These are phyloP conservation scores for Tranzscheliella williamsii DNA, from an alignment of 1,284 basidiomycete species.

Conservation along the genomic window DNA sequence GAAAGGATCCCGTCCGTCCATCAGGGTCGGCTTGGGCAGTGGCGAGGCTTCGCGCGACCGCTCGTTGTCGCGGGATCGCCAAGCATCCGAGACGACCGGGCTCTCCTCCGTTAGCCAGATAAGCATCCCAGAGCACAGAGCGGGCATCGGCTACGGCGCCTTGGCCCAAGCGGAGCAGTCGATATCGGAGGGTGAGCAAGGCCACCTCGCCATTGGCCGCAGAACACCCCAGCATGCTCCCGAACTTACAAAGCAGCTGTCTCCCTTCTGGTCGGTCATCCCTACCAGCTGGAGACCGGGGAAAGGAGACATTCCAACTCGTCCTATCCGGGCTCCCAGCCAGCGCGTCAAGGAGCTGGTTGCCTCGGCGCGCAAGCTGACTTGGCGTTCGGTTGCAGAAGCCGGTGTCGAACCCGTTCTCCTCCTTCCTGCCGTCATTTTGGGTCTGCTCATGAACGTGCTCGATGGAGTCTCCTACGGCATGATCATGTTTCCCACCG, in stretches of 20 bases:
- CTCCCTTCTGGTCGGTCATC: slow-evolving; percentile 26
- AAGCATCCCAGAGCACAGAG: slow-evolving; percentile 17
- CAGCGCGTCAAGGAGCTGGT: slow-evolving; percentile 9
- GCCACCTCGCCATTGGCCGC: slow-evolving; percentile 3
- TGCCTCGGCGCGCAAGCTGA: slow-evolving; percentile 24
- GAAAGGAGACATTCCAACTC: slow-evolving; percentile 8
- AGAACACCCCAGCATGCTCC: slow-evolving; percentile 21
- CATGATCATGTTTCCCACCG: slow-evolving; percentile 86
- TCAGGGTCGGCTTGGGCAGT: background rate
- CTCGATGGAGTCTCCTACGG: slow-evolving; percentile 79
- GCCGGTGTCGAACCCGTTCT: slow-evolving; percentile 48
- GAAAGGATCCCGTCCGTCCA: slow-evolving; percentile 13
- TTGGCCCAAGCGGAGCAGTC: slow-evolving; percentile 46
- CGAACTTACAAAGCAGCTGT: slow-evolving; percentile 17
- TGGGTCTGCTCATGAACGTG: slow-evolving; percentile 86
- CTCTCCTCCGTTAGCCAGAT: slow-evolving; percentile 29
- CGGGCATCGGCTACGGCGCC: slow-evolving; percentile 45
- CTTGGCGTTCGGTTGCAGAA: slow-evolving; percentile 37
- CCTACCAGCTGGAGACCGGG: slow-evolving; percentile 28
- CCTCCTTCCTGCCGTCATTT: slow-evolving; percentile 73
- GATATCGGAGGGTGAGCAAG: slow-evolving; percentile 15
- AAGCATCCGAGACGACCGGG: slow-evolving; percentile 15
- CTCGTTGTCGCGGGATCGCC: slow-evolving; percentile 9
- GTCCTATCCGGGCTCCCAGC: slow-evolving; percentile 3
- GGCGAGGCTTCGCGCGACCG: slow-evolving; percentile 9